phyloP scores from a whole-genome alignment of 306 rosid species.

The Cucurbita moschata region DNA sequence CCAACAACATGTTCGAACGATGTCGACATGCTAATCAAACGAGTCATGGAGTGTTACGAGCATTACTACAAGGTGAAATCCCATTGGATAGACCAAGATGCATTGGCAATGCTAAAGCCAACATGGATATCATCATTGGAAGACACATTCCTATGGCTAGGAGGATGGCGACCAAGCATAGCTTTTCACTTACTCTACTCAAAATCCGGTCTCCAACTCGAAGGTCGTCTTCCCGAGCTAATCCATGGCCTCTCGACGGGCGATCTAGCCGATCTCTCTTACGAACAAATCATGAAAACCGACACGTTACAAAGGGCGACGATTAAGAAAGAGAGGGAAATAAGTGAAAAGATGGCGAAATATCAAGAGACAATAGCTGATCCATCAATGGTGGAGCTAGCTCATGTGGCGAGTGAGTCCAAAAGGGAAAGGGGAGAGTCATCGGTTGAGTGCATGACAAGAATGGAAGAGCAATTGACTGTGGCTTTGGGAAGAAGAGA shows the following conservation, averaged over 20 bases:
- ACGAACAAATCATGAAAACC: constrained; percentile 17
- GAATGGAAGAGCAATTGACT: constrained; percentile 15
- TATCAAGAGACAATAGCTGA: constrained; percentile 41
- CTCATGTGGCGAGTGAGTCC: constrained; percentile 23
- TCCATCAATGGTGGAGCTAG: constrained; percentile 27
- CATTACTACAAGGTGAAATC: constrained; percentile 28
- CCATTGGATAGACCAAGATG: constrained; percentile 21
- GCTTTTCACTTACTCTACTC: constrained; percentile 49
- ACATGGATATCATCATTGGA: constrained; percentile 43
- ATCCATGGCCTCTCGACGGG: constrained; percentile 13
- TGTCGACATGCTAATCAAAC: constrained; percentile 9
- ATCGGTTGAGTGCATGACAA: background rate
- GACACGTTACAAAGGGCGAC: constrained; percentile 37
- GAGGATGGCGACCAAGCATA: constrained; percentile 62
- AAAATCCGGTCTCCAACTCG: constrained; percentile 41
- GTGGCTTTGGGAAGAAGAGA: constrained; percentile 18
- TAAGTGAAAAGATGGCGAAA: constrained; percentile 39
- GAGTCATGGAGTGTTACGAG: constrained; percentile 32
- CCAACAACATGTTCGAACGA: background rate
- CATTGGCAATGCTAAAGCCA: constrained; percentile 23
- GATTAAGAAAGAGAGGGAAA: constrained; percentile 27
- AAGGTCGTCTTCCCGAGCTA: constrained; percentile 14
- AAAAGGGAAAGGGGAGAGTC: background rate
- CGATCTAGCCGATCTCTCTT: constrained; percentile 37
- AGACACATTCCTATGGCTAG: constrained; percentile 56